Base-by-base conservation (phyloP, 805 yeast genomes). In the Millerozyma acaciae region DNA sequence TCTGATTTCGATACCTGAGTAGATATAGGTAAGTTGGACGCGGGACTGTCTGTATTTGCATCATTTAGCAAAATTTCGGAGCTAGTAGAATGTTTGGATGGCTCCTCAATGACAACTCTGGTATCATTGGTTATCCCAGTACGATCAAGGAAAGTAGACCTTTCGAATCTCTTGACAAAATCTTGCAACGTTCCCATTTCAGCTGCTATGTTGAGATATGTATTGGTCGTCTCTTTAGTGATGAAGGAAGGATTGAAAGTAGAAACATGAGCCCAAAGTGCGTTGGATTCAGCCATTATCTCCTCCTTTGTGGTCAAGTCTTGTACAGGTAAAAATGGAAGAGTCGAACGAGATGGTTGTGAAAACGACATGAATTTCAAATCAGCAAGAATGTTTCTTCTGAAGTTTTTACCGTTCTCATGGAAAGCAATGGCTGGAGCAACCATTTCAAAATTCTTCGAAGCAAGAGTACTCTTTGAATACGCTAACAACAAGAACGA, bases 241-340 rank as follows among this genome's bases (percentile, higher is more conserved):
- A 83, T 55, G 17, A 62, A 55, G 0, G 56, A 45, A 0, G 80
- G 80, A 28, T 61, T 54, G 21, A 54, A 49, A 14, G 70, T 53
- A 16, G 76, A 38, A 9, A 76, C 60, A 45, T 69, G 78, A 2
- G 72, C 70, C 79, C 94, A 76, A 5, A 90, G 37, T 0, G 97
- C 97, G 38, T 76, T 70, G 0, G 90, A 76, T 56, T 90, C 97
- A 0, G 81, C 78, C 26, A 83, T 34, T 1, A 85, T 57, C 40
- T 77, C 70, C 15, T 45, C 39, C 4, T 63, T 40, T 3, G 61
- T 40, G 2, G 46, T 45, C 6, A 84, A 50, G 6, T 65, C 63
- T 1, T 64, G 45, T 1, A 76, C 50, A 1, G 96, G 89, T 26
- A 90, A 60, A 37, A 90, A 75, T 3, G 97, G 97, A 2, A 87